Conservation (phyloP, 139 green algal genomes). For the Axilococcus clingmanii region DNA sequence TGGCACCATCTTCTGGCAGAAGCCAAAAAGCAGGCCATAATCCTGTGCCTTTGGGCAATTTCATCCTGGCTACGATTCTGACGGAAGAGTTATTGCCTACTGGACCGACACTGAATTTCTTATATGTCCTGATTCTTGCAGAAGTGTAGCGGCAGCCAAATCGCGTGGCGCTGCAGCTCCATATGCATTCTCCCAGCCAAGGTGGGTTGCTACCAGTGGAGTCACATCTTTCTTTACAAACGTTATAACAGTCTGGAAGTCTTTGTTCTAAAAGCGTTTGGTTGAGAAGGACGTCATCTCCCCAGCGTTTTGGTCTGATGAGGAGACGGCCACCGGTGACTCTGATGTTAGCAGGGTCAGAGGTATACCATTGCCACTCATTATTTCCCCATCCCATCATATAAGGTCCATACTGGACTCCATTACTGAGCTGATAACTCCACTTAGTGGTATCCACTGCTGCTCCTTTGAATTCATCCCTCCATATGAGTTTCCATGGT, state of each 20-base stretch:
- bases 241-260: no score
- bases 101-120: slow-evolving; percentile 11
- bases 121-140: slow-evolving; percentile 3
- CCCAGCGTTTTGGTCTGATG: no score
- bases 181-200: background rate
- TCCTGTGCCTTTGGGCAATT: slow-evolving; percentile 12
- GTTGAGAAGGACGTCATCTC: no score
- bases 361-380: slow-evolving; percentile 10
- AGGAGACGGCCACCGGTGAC: background rate
- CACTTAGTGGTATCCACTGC: no score
- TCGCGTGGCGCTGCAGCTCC: no score
- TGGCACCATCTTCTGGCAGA: slow-evolving; percentile 3
- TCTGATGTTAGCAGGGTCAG: slow-evolving; percentile 1
- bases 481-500: no score
- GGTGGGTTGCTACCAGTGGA: no score
- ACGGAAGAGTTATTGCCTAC: background rate
- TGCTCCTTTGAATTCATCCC: no score
- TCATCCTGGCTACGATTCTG: slow-evolving; percentile 11
- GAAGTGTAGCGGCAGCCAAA: slow-evolving; percentile 9
- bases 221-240: no score
- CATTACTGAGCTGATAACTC: slow-evolving; percentile 7
- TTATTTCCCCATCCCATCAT: slow-evolving; percentile 6
- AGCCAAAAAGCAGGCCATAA: slow-evolving; percentile 35
- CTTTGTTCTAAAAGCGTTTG: no score
- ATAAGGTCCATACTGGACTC: slow-evolving; percentile 10